Base-by-base conservation (phyloP, 305 asterid genomes). In the Fraxinus greggii region DNA sequence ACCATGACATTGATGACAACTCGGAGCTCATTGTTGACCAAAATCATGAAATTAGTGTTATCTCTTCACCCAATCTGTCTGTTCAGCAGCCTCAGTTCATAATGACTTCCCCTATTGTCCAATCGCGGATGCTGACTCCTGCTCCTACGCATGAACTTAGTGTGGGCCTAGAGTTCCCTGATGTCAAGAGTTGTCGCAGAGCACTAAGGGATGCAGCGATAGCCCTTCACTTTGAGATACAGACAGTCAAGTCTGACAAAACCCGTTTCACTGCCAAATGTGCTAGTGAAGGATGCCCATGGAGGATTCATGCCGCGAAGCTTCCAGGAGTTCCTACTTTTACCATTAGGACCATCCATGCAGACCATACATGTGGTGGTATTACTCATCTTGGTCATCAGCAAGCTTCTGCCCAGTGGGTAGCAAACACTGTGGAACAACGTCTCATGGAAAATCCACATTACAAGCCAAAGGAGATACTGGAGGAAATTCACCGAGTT, bases 381-480 rank as follows among this genome's bases (percentile, higher is more conserved):
- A 93, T 90, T 35, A 86, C 82, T 42, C 94, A 93, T 82, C 92
- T 93, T 63, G 97, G 94, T 76, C 97, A 91, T 80, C 94, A 89
- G 78, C 97, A 93, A 80, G 97, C 97, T 70, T 93, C 97, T 1
- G 95, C 90, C 72, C 92, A 93, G 74, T 91, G 97, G 97, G 92
- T 93, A 72, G 97, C 95, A 35, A 88, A 82, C 80, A 87, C 95
- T 24, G 94, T 93, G 23, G 94, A 90, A 83, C 87, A 86, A 26
- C 88, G 79, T 2, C 92, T 93, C 2, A 81, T 82, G 81, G 95
- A 93, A 80, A 91, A 93, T 77, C 95, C 97, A 12, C 88, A 91
- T 29, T 88, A 77, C 89, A 90, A 91, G 84, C 94, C 95, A 1
- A 93, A 91, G 82, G 97, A 92, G 81, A 90, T 91, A 79, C 85